Evolutionary conservation across 495 filamentous ascomycete species (phyloP).

Genomic region (Amorphotheca resinae): DNA sequence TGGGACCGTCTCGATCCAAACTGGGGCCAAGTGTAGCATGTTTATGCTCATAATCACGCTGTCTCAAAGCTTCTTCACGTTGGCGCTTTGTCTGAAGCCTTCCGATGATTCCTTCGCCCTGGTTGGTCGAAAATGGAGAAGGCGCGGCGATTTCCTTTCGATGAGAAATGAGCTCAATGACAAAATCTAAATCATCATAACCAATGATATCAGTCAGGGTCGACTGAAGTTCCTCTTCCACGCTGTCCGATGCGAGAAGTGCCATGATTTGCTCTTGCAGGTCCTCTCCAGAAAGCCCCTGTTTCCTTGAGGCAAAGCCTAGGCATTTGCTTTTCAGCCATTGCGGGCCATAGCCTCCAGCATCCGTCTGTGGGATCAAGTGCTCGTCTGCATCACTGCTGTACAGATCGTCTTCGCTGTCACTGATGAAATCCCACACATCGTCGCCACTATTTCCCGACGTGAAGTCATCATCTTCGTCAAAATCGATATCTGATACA

Average conservation of each 20-base stretch:
- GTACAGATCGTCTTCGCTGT: slow-evolving; percentile 33
- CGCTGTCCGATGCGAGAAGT: slow-evolving; percentile 48
- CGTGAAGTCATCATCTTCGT: slow-evolving; percentile 47
- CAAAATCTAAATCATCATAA: slow-evolving; percentile 80
- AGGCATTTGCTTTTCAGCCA: slow-evolving; percentile 61
- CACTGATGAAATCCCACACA: slow-evolving; percentile 82
- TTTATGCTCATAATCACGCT: slow-evolving; percentile 75
- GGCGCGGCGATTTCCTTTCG: slow-evolving; percentile 46
- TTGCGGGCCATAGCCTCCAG: slow-evolving; percentile 25
- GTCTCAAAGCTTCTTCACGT: slow-evolving; percentile 60
- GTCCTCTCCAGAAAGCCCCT: slow-evolving; percentile 46
- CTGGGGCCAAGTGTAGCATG: slow-evolving; percentile 49
- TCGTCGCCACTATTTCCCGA: slow-evolving; percentile 56
- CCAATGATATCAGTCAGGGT: slow-evolving; percentile 83
- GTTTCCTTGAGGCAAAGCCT: slow-evolving; percentile 42
- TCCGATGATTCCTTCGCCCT: slow-evolving; percentile 26
- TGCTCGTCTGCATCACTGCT: slow-evolving; percentile 32
- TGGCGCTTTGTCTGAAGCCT: slow-evolving; percentile 62
- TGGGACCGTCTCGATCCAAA: slow-evolving; percentile 42
- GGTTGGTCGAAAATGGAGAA: slow-evolving; percentile 4
- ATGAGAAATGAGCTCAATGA: slow-evolving; percentile 70
- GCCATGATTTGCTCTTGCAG: slow-evolving; percentile 61
- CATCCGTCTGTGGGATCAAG: slow-evolving; percentile 16
- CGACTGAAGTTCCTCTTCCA: slow-evolving; percentile 78
- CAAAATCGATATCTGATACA: slow-evolving; percentile 39